These are phyloP conservation scores for Sarocladium oryzae DNA, from an alignment of 2,329 filamentous ascomycete species.

Conservation along the genomic window DNA sequence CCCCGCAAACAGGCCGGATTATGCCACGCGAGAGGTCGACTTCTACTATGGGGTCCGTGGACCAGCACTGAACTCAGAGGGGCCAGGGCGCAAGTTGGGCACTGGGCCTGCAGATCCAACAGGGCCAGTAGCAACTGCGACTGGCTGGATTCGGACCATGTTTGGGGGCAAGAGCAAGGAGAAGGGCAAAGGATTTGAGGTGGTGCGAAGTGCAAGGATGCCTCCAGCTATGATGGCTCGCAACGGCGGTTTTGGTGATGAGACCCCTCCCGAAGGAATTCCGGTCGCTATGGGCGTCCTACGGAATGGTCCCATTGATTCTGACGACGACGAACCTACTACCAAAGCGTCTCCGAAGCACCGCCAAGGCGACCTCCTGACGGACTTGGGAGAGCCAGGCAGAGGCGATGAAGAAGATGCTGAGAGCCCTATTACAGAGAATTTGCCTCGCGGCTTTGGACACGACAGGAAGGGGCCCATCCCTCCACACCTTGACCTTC, in stretches of 20 bases:
- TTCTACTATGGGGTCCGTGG: conserved; percentile 94
- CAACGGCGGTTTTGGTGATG: conserved; percentile 51
- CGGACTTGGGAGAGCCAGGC: conserved; percentile 38
- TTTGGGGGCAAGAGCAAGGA: conserved; percentile 85
- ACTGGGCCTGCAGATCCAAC: conserved; percentile 94
- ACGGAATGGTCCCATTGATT: conserved; percentile 56
- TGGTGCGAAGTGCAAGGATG: conserved; percentile 83
- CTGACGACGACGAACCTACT: conserved; percentile 44
- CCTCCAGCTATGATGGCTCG: conserved; percentile 62
- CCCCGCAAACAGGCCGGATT: conserved; percentile 65
- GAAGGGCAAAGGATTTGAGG: conserved; percentile 93
- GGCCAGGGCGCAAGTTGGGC: conserved; percentile 75
- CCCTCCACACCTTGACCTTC: conserved; percentile 31
- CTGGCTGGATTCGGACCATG: conserved; percentile 78
- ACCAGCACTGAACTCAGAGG: conserved; percentile 75
- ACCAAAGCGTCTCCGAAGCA: conserved; percentile 20
- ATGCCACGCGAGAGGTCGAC: conserved; percentile 89
- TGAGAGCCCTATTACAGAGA: conserved; percentile 24
- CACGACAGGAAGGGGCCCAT: conserved; percentile 32
- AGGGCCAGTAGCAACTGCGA: conserved; percentile 80
- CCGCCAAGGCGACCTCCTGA: conserved; percentile 31
- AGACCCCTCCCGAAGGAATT: conserved; percentile 60
- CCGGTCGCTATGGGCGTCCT: conserved; percentile 57
- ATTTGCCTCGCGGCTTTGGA: conserved; percentile 14
- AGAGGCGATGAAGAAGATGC: conserved; percentile 40